phyloP scores from a whole-genome alignment of 805 yeast species.

The Candida quercuum region DNA sequence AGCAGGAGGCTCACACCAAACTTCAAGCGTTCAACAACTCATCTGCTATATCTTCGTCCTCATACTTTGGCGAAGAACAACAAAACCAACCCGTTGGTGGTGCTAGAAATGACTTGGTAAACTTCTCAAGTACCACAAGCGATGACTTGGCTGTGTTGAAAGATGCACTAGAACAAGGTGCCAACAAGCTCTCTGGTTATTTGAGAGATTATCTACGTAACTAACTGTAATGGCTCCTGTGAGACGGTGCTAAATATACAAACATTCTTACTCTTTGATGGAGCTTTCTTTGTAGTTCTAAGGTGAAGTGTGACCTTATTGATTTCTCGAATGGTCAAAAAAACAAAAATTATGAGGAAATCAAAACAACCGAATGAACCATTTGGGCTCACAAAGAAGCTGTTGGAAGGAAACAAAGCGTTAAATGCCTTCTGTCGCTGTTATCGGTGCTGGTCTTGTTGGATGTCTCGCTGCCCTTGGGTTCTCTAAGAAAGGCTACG shows the following conservation, averaged over 20 bases:
- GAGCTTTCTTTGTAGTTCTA: too few species aligned
- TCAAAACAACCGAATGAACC: too few species aligned
- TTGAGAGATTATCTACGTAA: constrained; percentile 77
- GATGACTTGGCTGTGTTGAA: constrained; percentile 86
- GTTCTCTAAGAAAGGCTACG: constrained; percentile 61
- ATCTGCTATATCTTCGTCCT: constrained; percentile 83
- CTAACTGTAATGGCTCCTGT: constrained; percentile 3
- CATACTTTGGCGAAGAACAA: constrained; percentile 87
- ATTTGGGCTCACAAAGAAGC: too few species aligned
- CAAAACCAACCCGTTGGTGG: constrained; percentile 32
- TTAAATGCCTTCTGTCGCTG: constrained; percentile 38
- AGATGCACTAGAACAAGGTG: constrained; percentile 92
- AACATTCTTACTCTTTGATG: neutral
- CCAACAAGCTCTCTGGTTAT: constrained; percentile 78
- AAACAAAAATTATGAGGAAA: too few species aligned
- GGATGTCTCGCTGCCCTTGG: constrained; percentile 86
- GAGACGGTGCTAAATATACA: neutral
- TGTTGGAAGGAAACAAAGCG: too few species aligned
- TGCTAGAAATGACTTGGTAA: constrained; percentile 46
- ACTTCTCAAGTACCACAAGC: constrained; percentile 69
- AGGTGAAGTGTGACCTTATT: too few species aligned
- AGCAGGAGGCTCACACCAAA: constrained; percentile 76
- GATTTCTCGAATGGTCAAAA: too few species aligned
- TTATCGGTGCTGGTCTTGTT: constrained; percentile 89
- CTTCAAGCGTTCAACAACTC: constrained; percentile 81